Percentiles rank a stretch among this genome's conserved stretches.
Evolutionary conservation across 2,329 filamentous ascomycete species (phyloP).

Genomic region (Colletotrichum liriopes): DNA sequence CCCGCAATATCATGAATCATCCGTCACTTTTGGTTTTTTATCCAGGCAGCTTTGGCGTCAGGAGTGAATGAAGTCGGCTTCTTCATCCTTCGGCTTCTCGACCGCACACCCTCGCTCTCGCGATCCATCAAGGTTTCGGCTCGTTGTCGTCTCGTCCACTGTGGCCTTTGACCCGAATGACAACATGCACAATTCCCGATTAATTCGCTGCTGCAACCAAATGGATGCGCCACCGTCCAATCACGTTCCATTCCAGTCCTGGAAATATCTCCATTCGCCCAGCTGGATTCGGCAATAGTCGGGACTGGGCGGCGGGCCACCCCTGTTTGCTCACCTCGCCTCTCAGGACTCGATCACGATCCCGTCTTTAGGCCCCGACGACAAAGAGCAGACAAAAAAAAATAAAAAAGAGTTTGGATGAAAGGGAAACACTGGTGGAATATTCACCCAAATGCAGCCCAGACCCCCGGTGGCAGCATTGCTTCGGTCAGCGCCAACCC

Average conservation of each 20-base stretch:
- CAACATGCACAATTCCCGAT: slow-evolving; percentile 37
- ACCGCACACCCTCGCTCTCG: slow-evolving; percentile 17
- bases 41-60: background rate
- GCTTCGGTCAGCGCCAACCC: slow-evolving; percentile 30
- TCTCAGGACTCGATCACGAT: slow-evolving; percentile 36
- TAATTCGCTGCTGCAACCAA: slow-evolving; percentile 32
- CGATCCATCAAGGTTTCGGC: slow-evolving; percentile 38
- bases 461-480: background rate
- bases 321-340: slow-evolving; percentile 25
- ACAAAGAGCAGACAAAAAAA: slow-evolving; percentile 3
- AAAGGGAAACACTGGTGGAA: slow-evolving; percentile 37
- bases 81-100: slow-evolving; percentile 17
- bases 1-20: slow-evolving; percentile 28
- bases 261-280: slow-evolving; percentile 40
- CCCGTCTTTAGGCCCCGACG: slow-evolving; percentile 19
- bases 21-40: background rate
- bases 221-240: slow-evolving; percentile 24
- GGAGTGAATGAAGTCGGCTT: background rate
- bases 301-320: slow-evolving; percentile 26
- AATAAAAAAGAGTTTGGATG: slow-evolving; percentile 18
- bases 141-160: slow-evolving; percentile 18
- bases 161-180: slow-evolving; percentile 33
- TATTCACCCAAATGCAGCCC: slow-evolving; percentile 4
- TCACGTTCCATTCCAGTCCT: slow-evolving; percentile 32
- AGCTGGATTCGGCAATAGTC: slow-evolving; percentile 42